Percentiles rank a stretch among this genome's conserved stretches.
phyloP scores from a whole-genome alignment of 2,329 filamentous ascomycete species.

The Cladosporium sp. region DNA sequence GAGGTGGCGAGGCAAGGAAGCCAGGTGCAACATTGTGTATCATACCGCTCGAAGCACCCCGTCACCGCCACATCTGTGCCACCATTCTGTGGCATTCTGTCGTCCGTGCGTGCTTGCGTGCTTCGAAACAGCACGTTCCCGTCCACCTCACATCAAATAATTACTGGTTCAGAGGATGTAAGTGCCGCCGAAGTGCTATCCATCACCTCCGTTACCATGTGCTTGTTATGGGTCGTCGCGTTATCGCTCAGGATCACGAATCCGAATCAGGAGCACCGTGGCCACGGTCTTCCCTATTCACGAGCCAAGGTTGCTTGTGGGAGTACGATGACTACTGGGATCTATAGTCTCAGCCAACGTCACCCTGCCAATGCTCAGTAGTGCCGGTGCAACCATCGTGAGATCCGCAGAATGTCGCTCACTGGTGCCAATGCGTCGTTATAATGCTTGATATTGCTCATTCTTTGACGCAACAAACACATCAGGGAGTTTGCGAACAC shows the following conservation, averaged over 20 bases:
- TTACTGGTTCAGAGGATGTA: neutral
- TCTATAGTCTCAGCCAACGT: constrained; percentile 9
- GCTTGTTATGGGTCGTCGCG: neutral
- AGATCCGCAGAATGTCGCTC: neutral
- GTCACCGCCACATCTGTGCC: constrained; percentile 1
- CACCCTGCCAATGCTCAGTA: neutral
- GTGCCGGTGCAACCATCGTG: constrained; percentile 8
- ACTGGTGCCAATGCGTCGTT: neutral
- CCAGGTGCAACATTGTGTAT: neutral
- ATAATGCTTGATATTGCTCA: neutral
- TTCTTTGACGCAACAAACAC: neutral
- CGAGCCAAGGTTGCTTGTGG: neutral
- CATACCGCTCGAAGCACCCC: neutral
- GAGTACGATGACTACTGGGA: neutral
- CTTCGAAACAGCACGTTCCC: neutral
- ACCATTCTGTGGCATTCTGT: neutral
- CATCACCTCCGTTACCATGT: neutral
- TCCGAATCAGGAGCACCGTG: neutral
- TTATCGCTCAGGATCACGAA: neutral
- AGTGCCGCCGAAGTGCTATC: neutral
- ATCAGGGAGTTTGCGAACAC: neutral
- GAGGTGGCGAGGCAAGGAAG: neutral
- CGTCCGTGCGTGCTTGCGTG: neutral
- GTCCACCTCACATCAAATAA: neutral
- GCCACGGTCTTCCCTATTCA: neutral